These are phyloP conservation scores for Mycena amicta DNA, from an alignment of 768 basidiomycete species.

Conservation along the genomic window DNA sequence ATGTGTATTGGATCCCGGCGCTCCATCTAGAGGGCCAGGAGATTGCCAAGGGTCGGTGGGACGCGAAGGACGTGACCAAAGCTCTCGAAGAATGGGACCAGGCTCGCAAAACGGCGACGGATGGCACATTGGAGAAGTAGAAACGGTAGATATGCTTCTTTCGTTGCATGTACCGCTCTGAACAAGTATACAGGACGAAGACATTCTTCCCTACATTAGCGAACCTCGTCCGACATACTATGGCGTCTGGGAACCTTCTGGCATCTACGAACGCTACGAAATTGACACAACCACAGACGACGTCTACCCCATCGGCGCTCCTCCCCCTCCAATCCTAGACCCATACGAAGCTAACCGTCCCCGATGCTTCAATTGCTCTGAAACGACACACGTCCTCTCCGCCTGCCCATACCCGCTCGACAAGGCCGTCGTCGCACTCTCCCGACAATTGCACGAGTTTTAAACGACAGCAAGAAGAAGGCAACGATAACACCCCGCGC, in stretches of 20 bases:
- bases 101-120: slow-evolving; percentile 32
- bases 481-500: slow-evolving; percentile 21
- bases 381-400: slow-evolving; percentile 55
- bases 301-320: slow-evolving; percentile 20
- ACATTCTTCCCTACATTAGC: slow-evolving; percentile 30
- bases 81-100: slow-evolving; percentile 68
- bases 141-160: slow-evolving; percentile 25
- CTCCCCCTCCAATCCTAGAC: slow-evolving; percentile 14
- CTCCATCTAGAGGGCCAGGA: slow-evolving; percentile 83
- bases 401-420: slow-evolving; percentile 61
- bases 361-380: slow-evolving; percentile 79
- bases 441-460: slow-evolving; percentile 65
- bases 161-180: too few relatives aligned
- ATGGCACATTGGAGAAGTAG: slow-evolving; percentile 26
- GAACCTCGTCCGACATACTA: slow-evolving; percentile 27
- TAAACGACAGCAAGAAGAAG: slow-evolving; percentile 30
- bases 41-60: slow-evolving; percentile 86
- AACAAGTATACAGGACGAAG: slow-evolving; percentile 22
- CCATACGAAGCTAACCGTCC: slow-evolving; percentile 25
- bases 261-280: slow-evolving; percentile 49
- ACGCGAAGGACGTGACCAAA: slow-evolving; percentile 61
- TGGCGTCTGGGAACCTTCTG: slow-evolving; percentile 36
- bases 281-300: slow-evolving; percentile 40
- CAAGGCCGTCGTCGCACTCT: slow-evolving; percentile 60
- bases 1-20: slow-evolving; percentile 90